phyloP scores from a whole-genome alignment of 2,329 filamentous ascomycete species.

The Cordyceps sp. region DNA sequence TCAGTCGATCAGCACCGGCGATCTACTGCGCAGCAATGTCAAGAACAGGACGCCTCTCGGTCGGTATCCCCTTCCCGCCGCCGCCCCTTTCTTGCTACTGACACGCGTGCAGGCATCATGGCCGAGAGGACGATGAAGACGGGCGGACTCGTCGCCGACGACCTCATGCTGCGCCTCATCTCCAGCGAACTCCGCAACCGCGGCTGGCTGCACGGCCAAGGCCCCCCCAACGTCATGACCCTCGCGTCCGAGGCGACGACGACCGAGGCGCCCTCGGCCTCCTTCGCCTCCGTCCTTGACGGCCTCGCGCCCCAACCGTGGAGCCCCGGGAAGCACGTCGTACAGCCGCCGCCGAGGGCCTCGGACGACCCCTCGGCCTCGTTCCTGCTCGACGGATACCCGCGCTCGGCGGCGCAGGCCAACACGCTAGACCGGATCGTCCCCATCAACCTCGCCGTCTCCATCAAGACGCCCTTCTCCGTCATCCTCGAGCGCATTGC shows the following conservation, averaged over 20 bases:
- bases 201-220: constrained; percentile 56
- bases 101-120: constrained; percentile 53
- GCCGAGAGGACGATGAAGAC: constrained; percentile 79
- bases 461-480: constrained; percentile 66
- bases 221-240: constrained; percentile 31
- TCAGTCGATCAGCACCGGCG: constrained; percentile 82
- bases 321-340: background rate
- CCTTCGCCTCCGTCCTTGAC: constrained; percentile 13
- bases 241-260: constrained; percentile 26
- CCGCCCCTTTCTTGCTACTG: background rate
- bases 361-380: constrained; percentile 64
- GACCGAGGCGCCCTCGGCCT: constrained; percentile 7
- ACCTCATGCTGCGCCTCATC: constrained; percentile 82
- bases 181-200: constrained; percentile 72
- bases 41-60: constrained; percentile 73
- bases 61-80: constrained; percentile 19
- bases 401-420: constrained; percentile 72
- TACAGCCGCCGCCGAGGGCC: constrained; percentile 13
- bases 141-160: constrained; percentile 80
- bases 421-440: constrained; percentile 60
- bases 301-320: constrained; percentile 16
- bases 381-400: constrained; percentile 93
- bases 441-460: constrained; percentile 89
- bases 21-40: constrained; percentile 84
- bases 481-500: constrained; percentile 83